Conservation (phyloP, 2,329 filamentous ascomycete species). For the Arthrinium phaeospermum region DNA sequence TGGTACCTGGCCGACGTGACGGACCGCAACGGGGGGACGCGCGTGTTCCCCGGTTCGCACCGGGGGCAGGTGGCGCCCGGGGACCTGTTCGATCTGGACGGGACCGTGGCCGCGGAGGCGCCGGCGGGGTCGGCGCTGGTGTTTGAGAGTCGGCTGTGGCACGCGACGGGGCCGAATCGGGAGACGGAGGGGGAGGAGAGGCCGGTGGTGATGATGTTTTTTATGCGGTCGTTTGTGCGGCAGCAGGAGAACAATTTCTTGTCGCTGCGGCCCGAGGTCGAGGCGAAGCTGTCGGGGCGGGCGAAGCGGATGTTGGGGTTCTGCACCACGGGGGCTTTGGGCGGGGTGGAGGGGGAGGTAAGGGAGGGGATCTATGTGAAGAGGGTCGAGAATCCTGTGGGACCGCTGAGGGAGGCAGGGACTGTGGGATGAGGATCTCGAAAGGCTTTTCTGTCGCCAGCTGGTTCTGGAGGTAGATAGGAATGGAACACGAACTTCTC, state of each 20-base stretch:
- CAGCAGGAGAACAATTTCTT: conserved; percentile 39
- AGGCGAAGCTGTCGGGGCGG: conserved; percentile 33
- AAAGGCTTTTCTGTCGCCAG: background rate
- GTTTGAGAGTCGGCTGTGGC: conserved; percentile 38
- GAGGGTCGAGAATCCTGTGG: background rate
- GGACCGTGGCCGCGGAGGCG: conserved; percentile 32
- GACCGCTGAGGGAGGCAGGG: background rate
- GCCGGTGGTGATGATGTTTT: conserved; percentile 31
- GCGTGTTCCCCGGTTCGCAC: conserved; percentile 36
- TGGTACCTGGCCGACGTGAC: conserved; percentile 39
- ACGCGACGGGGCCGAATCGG: conserved; percentile 36
- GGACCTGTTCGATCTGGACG: conserved; percentile 23
- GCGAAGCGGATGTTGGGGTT: conserved; percentile 31
- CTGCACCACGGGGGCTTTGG: background rate
- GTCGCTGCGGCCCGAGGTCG: conserved; percentile 36
- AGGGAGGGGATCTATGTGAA: background rate
- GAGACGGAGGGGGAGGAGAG: conserved; percentile 16
- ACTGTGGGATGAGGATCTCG: background rate
- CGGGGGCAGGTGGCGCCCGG: conserved; percentile 29
- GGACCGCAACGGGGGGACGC: conserved; percentile 37
- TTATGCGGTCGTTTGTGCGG: conserved; percentile 38
- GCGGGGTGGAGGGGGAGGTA: background rate
- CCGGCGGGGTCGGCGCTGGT: conserved; percentile 36
- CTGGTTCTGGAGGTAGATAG: background rate
- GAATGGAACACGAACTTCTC: background rate